Evolutionary conservation across 202 grass and related monocot genomes (phyloP).

Genomic region (Panicum hallii): DNA sequence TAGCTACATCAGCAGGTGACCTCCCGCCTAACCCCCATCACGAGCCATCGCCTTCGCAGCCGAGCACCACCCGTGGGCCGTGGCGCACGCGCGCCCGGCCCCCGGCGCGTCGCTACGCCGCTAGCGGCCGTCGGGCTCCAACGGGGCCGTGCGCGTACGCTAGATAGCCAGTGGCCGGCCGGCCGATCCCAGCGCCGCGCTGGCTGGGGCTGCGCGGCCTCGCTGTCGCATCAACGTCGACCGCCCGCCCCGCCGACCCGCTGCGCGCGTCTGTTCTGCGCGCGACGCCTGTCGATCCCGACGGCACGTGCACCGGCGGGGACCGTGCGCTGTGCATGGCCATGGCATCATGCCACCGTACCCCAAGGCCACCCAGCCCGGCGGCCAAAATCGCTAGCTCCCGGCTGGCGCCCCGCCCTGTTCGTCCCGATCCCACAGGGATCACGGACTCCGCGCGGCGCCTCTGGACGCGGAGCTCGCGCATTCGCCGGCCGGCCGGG

Average conservation of each 20-base stretch:
- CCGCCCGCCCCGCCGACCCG: not conserved
- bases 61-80: not conserved
- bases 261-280: not conserved
- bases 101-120: too few species aligned
- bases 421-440: constrained; percentile 31
- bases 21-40: not conserved
- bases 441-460: not conserved
- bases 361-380: not conserved
- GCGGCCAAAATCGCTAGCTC: not conserved
- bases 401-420: constrained; percentile 3
- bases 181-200: not conserved
- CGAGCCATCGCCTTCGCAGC: not conserved
- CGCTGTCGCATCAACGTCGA: constrained; percentile 51
- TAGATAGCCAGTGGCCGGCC: not conserved
- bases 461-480: not conserved
- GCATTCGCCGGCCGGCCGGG: not conserved
- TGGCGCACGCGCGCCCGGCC: too few species aligned
- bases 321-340: constrained; percentile 21
- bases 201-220: not conserved
- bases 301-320: constrained; percentile 52
- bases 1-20: not conserved
- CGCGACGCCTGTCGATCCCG: constrained; percentile 19
- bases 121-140: constrained; percentile 1
- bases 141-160: not conserved
- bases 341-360: too few species aligned